Percentiles rank a stretch among this genome's conserved stretches.
Conservation (phyloP, 2,329 filamentous ascomycete genomes). For the Magnaporthiopsis poae region DNA sequence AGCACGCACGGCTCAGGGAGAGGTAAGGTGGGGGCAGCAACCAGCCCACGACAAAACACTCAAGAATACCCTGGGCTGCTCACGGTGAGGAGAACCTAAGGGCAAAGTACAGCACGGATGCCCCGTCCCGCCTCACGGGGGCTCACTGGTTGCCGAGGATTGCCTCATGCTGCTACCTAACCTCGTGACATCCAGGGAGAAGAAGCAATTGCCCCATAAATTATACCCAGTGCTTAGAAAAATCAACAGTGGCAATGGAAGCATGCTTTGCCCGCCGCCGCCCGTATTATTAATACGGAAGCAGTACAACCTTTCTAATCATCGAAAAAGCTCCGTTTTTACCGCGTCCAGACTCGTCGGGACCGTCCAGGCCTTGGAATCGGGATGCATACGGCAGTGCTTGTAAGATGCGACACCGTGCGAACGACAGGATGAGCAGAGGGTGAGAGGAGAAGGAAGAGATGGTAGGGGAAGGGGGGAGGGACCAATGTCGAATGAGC, state of each 20-base stretch:
- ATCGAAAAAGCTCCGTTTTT: not conserved
- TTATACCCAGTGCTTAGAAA: too few species aligned
- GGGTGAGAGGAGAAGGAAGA: too few species aligned
- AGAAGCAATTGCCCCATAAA: not conserved
- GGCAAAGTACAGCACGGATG: not conserved
- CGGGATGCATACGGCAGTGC: not conserved
- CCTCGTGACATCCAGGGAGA: not conserved
- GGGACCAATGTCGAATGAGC: not conserved
- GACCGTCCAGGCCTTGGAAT: not conserved
- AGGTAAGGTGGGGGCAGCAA: not conserved
- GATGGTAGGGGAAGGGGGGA: not conserved
- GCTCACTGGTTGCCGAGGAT: not conserved
- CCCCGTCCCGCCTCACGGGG: too few species aligned
- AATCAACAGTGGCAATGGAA: not conserved
- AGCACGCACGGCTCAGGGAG: not conserved
- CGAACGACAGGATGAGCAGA: not conserved
- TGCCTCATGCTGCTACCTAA: not conserved
- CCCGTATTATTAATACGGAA: not conserved
- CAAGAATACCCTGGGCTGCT: not conserved
- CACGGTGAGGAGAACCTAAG: not conserved
- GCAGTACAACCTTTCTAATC: not conserved
- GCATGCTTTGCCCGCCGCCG: too few species aligned
- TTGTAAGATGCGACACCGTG: not conserved
- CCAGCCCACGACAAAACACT: not conserved
- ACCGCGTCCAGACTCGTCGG: not conserved